Evolutionary conservation across 306 rosid species (phyloP).

Genomic region (Quercus mongolica): DNA sequence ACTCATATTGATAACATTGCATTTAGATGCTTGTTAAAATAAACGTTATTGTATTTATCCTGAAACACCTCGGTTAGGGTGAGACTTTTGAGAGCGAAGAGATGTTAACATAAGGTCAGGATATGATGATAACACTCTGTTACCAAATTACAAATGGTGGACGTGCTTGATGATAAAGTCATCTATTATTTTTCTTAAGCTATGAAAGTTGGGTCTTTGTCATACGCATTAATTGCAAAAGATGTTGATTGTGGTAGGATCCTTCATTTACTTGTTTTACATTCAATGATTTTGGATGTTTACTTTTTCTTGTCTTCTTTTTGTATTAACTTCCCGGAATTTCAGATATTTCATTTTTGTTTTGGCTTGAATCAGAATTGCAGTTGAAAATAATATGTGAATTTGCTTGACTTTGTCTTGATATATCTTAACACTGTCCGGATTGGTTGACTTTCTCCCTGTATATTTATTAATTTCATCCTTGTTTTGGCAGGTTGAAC

Average conservation of each 20-base stretch:
- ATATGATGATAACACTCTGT: not conserved
- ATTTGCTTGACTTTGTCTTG: not conserved
- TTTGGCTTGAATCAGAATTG: not conserved
- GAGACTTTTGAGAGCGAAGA: not conserved
- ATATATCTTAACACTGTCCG: not conserved
- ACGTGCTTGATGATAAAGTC: not conserved
- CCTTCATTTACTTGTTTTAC: not conserved
- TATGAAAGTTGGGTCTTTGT: not conserved
- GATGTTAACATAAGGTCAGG: not conserved
- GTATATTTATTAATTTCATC: not conserved
- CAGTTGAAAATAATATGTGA: not conserved
- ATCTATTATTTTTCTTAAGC: not conserved
- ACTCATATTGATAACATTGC: not conserved
- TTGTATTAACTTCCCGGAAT: not conserved
- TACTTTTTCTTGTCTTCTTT: not conserved
- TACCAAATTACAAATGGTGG: not conserved
- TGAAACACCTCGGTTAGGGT: not conserved
- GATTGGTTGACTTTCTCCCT: not conserved
- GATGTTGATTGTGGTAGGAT: not conserved
- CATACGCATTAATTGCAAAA: not conserved
- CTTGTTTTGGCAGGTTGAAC: constrained; percentile 54
- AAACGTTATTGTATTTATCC: not conserved
- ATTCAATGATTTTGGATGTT: not conserved
- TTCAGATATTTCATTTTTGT: not conserved
- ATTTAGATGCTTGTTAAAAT: not conserved